Percentiles rank a stretch among this genome's conserved stretches.
These are phyloP conservation scores for Phytophthora kernoviae DNA, from an alignment of 352 stramenopile species.

Conservation along the genomic window DNA sequence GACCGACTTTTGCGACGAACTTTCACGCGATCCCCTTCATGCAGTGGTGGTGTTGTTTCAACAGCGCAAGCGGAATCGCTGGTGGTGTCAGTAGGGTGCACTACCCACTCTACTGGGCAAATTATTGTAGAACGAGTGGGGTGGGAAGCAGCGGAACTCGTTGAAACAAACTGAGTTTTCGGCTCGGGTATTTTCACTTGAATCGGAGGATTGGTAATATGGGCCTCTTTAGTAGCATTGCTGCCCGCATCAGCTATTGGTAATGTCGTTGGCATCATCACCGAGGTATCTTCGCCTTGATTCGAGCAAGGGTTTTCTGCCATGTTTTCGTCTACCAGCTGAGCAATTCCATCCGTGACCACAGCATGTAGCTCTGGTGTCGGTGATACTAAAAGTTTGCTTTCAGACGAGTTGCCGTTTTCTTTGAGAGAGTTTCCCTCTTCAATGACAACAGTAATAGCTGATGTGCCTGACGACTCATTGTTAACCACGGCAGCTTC, in stretches of 20 bases:
- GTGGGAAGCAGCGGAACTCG: not conserved
- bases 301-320: too few species aligned
- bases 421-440: not conserved
- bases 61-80: not conserved
- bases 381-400: not conserved
- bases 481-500: not conserved
- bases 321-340: too few species aligned
- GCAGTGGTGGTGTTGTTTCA: not conserved
- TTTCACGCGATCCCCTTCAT: conserved; percentile 20
- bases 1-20: conserved; percentile 18
- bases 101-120: conserved; percentile 25
- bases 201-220: not conserved
- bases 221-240: not conserved
- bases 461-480: too few species aligned
- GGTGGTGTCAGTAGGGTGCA: not conserved
- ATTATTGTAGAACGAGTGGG: conserved; percentile 11
- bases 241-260: not conserved
- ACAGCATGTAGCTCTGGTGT: not conserved
- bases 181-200: not conserved
- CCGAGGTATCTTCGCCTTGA: not conserved
- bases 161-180: not conserved
- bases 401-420: not conserved
- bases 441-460: too few species aligned
- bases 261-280: not conserved
- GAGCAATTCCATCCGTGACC: not conserved